Conservation (phyloP, 2,329 filamentous ascomycete genomes). For the Paecilomyces niveus region DNA sequence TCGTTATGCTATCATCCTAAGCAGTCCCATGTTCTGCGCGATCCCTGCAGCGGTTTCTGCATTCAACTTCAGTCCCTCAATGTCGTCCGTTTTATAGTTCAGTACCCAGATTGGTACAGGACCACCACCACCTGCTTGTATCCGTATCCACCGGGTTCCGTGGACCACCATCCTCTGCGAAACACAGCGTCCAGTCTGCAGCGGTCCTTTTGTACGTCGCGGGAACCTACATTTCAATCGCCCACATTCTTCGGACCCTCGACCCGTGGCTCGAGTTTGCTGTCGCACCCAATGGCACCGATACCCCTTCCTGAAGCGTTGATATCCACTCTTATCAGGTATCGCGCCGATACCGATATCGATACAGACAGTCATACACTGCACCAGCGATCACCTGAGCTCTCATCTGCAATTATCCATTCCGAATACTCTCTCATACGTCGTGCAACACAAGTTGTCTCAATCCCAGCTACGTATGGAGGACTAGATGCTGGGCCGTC, state of each 20-base stretch:
- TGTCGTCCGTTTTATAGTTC: background rate
- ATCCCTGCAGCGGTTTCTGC: background rate
- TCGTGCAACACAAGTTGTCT: constrained; percentile 25
- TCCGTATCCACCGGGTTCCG: background rate
- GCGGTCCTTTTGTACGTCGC: background rate
- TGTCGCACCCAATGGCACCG: background rate
- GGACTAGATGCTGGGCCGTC: constrained; percentile 45
- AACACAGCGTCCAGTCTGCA: background rate
- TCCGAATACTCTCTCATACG: background rate
- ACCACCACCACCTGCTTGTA: background rate
- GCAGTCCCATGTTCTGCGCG: background rate
- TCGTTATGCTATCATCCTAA: background rate
- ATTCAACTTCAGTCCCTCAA: background rate
- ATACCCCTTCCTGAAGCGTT: background rate
- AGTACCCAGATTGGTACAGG: background rate
- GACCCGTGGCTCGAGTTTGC: background rate
- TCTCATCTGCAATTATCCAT: background rate
- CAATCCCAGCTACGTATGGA: constrained; percentile 57
- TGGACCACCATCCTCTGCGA: background rate
- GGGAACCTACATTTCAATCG: background rate
- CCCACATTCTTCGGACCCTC: background rate
- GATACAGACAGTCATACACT: background rate
- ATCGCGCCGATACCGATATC: background rate
- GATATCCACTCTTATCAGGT: background rate
- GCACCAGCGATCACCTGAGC: background rate